A percentile compares a stretch with the other conserved stretches of the same genome.
Evolutionary conservation across 1,284 basidiomycete species (phyloP).

Genomic region (Hemileia vastatrix): DNA sequence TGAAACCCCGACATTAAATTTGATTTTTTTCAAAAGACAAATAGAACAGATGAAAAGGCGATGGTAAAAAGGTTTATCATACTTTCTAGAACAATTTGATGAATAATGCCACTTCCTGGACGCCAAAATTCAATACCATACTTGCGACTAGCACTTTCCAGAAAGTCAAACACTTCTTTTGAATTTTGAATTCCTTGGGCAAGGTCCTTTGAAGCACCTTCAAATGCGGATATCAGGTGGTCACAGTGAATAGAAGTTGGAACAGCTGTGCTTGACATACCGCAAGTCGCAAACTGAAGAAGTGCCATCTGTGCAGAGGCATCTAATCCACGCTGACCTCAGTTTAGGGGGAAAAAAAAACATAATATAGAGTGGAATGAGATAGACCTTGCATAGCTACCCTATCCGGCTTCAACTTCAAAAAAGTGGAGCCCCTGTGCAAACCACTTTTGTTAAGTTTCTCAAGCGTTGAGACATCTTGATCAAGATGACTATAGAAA

Average conservation of each 20-base stretch:
- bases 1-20: neutral
- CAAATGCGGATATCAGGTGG: slow-evolving; percentile 62
- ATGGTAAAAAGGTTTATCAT: neutral
- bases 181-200: slow-evolving; percentile 50
- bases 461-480: too few relatives aligned
- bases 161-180: slow-evolving; percentile 95
- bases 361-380: neutral
- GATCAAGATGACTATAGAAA: slow-evolving; percentile 77
- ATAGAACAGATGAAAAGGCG: neutral
- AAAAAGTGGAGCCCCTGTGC: slow-evolving; percentile 63
- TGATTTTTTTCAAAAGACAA: neutral
- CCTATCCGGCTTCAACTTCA: slow-evolving; percentile 81
- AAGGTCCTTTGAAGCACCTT: slow-evolving; percentile 71
- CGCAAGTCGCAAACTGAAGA: slow-evolving; percentile 97
- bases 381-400: slow-evolving; percentile 77
- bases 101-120: slow-evolving; percentile 82
- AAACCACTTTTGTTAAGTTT: too few relatives aligned
- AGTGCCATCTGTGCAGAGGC: slow-evolving; percentile 93
- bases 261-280: slow-evolving; percentile 72
- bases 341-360: neutral
- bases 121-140: slow-evolving; percentile 59
- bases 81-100: slow-evolving; percentile 95
- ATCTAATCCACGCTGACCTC: too few relatives aligned
- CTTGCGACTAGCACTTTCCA: slow-evolving; percentile 86
- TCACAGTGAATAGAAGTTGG: slow-evolving; percentile 88